phyloP scores from a whole-genome alignment of 78 protist species.

The Dictyostelium capitatum region DNA sequence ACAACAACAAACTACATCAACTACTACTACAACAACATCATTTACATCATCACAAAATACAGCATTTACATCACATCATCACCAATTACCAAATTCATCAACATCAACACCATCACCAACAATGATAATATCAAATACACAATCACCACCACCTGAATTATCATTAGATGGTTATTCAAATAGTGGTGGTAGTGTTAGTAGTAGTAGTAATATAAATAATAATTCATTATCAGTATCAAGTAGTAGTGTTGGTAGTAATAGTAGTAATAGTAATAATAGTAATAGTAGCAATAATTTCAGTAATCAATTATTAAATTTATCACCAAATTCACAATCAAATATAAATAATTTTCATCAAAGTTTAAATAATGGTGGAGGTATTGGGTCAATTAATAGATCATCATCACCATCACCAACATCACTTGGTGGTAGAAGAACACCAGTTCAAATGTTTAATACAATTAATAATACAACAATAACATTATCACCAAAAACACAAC shows the following conservation, averaged over 20 bases:
- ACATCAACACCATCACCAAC: background rate
- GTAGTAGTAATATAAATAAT: background rate
- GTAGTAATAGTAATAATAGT: background rate
- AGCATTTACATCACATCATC: conserved; percentile 17
- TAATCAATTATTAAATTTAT: background rate
- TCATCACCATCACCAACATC: conserved; percentile 46
- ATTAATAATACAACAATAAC: background rate
- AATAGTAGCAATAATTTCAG: background rate
- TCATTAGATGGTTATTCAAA: background rate
- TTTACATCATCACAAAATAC: conserved; percentile 2
- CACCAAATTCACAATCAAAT: conserved; percentile 18
- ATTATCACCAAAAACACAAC: background rate
- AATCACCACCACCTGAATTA: conserved; percentile 7
- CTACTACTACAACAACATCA: too few species aligned
- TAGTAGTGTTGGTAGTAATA: background rate
- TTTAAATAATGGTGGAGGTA: too few species aligned
- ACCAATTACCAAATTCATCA: conserved; percentile 1
- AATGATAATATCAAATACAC: background rate
- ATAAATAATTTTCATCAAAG: background rate
- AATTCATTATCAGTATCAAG: background rate
- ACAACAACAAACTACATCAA: too few species aligned
- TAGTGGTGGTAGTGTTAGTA: too few species aligned
- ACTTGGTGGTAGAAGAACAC: background rate
- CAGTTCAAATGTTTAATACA: background rate
- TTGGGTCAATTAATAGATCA: conserved; percentile 16